phyloP scores from a whole-genome alignment of 2,329 filamentous ascomycete genomes.

The Clonostachys rhizophaga region DNA sequence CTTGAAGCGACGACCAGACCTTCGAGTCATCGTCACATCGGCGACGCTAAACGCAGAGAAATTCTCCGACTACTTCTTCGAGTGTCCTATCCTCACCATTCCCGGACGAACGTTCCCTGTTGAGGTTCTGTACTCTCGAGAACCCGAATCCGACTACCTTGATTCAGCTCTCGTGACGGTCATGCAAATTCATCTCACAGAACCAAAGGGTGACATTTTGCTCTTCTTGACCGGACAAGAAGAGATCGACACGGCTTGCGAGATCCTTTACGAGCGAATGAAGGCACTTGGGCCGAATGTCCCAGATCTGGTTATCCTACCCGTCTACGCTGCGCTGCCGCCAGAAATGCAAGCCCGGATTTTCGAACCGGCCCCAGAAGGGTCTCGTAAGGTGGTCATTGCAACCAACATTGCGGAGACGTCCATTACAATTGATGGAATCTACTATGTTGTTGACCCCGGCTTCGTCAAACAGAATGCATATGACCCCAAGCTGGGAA shows the following conservation, averaged over 20 bases:
- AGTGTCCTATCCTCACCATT: slow-evolving; percentile 94
- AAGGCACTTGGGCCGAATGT: slow-evolving; percentile 88
- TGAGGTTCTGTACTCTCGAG: slow-evolving; percentile 89
- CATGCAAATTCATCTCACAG: slow-evolving; percentile 96
- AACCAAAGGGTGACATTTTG: slow-evolving; percentile 90
- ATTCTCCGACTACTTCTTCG: slow-evolving; percentile 93
- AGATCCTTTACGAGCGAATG: slow-evolving; percentile 93
- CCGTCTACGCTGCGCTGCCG: slow-evolving; percentile 92
- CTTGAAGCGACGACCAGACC: slow-evolving; percentile 74
- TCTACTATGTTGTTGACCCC: slow-evolving; percentile 95
- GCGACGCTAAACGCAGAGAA: slow-evolving; percentile 96
- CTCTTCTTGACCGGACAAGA: slow-evolving; percentile 96
- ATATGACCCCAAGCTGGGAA: slow-evolving; percentile 94
- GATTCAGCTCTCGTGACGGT: slow-evolving; percentile 93
- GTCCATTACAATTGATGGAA: slow-evolving; percentile 94
- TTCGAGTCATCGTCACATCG: slow-evolving; percentile 95
- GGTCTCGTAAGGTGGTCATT: slow-evolving; percentile 89
- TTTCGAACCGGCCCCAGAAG: slow-evolving; percentile 86
- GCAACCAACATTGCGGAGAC: slow-evolving; percentile 98
- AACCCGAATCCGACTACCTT: slow-evolving; percentile 93
- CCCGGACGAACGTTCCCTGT: slow-evolving; percentile 94
- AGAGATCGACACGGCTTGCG: slow-evolving; percentile 93
- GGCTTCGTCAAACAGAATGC: slow-evolving; percentile 98
- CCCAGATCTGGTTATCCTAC: slow-evolving; percentile 86
- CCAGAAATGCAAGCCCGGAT: slow-evolving; percentile 92